phyloP scores from a whole-genome alignment of 2,329 filamentous ascomycete species.

The Colletotrichum tofieldiae region DNA sequence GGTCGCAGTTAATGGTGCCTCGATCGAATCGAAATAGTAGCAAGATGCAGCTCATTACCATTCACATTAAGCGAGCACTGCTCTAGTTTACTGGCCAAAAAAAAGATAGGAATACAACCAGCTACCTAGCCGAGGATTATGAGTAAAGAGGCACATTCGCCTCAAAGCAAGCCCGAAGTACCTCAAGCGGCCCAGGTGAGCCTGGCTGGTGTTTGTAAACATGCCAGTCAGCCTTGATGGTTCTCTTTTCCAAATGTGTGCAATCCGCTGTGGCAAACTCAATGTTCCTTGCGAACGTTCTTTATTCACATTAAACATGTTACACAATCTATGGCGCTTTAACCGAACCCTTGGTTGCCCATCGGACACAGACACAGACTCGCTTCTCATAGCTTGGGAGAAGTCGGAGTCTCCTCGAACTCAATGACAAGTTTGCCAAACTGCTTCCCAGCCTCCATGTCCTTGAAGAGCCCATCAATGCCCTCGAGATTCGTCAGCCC shows the following conservation, averaged over 20 bases:
- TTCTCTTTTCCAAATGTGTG: background rate
- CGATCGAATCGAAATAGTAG: background rate
- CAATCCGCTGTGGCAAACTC: background rate
- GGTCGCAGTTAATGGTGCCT: background rate
- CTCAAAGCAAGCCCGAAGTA: background rate
- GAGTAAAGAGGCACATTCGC: no score
- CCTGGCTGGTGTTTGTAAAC: background rate
- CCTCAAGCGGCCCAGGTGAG: background rate
- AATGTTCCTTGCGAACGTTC: background rate
- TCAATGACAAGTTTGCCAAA: constrained; percentile 95
- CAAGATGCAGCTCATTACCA: background rate
- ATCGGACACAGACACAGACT: background rate
- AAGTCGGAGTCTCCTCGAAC: constrained; percentile 62
- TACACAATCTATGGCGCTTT: background rate
- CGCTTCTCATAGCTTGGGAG: constrained; percentile 58
- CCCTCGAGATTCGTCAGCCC: constrained; percentile 83
- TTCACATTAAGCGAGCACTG: background rate
- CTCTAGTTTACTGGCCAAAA: background rate
- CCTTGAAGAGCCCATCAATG: constrained; percentile 88
- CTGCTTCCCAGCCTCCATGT: constrained; percentile 88
- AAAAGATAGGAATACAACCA: background rate
- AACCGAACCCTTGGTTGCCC: background rate
- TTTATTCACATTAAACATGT: background rate
- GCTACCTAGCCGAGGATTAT: no score
- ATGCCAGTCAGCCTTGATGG: background rate